These are phyloP conservation scores for Paecilomyces sp. DNA, from an alignment of 2,329 filamentous ascomycete species.

Conservation along the genomic window DNA sequence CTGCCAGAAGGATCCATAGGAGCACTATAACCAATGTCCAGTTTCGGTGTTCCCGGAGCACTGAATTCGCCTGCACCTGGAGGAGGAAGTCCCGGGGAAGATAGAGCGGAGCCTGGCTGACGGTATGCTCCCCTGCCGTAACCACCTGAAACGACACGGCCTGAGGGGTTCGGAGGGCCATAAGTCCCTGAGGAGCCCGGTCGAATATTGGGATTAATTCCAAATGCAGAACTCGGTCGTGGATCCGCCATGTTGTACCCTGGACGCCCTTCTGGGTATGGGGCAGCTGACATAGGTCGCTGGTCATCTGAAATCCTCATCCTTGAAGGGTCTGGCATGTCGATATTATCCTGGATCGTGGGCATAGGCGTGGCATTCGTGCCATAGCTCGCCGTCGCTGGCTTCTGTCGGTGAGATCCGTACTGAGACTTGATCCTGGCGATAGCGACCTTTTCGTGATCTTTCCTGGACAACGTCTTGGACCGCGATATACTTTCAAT, in stretches of 20 bases:
- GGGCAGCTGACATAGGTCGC: conserved; percentile 27
- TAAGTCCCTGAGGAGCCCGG: conserved; percentile 29
- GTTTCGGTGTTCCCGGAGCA: conserved; percentile 25
- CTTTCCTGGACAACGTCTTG: conserved; percentile 77
- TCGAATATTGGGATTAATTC: conserved; percentile 42
- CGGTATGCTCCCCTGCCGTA: conserved; percentile 27
- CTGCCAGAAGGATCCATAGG: conserved; percentile 33
- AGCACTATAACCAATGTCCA: conserved; percentile 43
- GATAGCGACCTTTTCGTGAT: conserved; percentile 88
- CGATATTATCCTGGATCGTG: conserved; percentile 31
- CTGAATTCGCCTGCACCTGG: conserved; percentile 18
- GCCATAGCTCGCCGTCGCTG: conserved; percentile 26
- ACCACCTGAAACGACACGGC: conserved; percentile 24
- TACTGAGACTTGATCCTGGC: conserved; percentile 78
- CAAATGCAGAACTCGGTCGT: conserved; percentile 40
- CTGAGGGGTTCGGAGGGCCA: conserved; percentile 13
- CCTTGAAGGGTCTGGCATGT: conserved; percentile 43
- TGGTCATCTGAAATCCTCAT: conserved; percentile 30
- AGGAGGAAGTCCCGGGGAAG: conserved; percentile 18
- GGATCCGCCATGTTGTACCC: conserved; percentile 29
- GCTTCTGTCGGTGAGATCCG: conserved; percentile 50
- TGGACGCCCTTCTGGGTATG: conserved; percentile 34
- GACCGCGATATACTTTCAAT: conserved; percentile 79
- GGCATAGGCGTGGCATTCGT: conserved; percentile 7
- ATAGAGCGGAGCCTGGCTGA: conserved; percentile 24